Evolutionary conservation across 1,139 yeast species (phyloP).

Genomic region (Blastobotrys illinoisensis): DNA sequence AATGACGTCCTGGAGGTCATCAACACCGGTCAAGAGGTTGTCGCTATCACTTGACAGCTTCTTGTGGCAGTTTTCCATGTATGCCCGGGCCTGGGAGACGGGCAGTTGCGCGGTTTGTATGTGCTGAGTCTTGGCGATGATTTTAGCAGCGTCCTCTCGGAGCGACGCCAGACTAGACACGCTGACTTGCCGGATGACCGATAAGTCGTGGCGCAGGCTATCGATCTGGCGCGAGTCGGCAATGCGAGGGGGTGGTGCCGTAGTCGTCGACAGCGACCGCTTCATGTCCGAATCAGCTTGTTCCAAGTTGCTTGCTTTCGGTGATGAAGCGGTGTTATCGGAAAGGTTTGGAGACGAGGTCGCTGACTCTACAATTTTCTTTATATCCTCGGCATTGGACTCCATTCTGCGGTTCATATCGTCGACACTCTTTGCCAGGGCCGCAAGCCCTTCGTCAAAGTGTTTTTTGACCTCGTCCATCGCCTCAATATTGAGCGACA

Average conservation of each 20-base stretch:
- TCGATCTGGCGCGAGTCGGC: slow-evolving; percentile 14
- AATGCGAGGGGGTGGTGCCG: not conserved
- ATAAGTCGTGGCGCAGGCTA: slow-evolving; percentile 50
- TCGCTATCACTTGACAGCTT: slow-evolving; percentile 77
- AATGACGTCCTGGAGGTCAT: slow-evolving; percentile 86
- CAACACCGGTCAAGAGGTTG: slow-evolving; percentile 67
- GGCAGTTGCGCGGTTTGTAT: slow-evolving; percentile 39
- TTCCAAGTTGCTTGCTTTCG: not conserved
- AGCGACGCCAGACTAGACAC: slow-evolving; percentile 41
- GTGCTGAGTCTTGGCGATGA: slow-evolving; percentile 45
- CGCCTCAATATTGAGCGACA: slow-evolving; percentile 47
- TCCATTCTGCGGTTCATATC: slow-evolving; percentile 36
- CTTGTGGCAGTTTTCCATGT: slow-evolving; percentile 72
- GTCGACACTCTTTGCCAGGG: slow-evolving; percentile 29
- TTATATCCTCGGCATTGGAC: slow-evolving; percentile 20
- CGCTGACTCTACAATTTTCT: not conserved
- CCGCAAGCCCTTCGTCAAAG: slow-evolving; percentile 30
- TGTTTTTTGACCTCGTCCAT: slow-evolving; percentile 32
- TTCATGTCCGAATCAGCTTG: not conserved
- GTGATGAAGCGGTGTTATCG: not conserved
- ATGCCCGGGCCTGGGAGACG: slow-evolving; percentile 51
- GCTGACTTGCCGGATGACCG: slow-evolving; percentile 59
- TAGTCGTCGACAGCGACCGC: slow-evolving; percentile 7
- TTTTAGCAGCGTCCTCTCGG: slow-evolving; percentile 40
- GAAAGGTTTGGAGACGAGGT: not conserved